Evolutionary conservation across 176 grass and related monocot genomes (phyloP).

Genomic region (Puya raimondii): DNA sequence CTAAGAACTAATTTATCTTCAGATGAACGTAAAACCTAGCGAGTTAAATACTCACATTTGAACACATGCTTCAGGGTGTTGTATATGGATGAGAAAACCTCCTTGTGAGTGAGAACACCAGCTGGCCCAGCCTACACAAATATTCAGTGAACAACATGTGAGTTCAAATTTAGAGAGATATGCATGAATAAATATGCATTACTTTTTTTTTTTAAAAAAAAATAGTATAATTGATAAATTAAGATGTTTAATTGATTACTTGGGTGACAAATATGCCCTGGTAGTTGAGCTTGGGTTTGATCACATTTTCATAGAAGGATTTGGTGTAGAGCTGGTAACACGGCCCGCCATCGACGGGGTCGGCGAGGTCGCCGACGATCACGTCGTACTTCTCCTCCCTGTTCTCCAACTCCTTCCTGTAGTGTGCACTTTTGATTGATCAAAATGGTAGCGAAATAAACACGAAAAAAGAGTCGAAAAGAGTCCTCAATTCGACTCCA

Average conservation of each 20-base stretch:
- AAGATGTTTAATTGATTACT: background rate
- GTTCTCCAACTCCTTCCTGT: slow-evolving; percentile 17
- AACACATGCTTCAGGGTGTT: slow-evolving; percentile 71
- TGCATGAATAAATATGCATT: background rate
- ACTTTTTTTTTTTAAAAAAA: background rate
- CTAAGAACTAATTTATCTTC: background rate
- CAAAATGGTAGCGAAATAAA: background rate
- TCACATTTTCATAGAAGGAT: slow-evolving; percentile 21
- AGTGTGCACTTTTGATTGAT: background rate
- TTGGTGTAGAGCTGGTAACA: slow-evolving; percentile 25
- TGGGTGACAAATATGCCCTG: slow-evolving; percentile 21
- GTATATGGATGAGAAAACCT: slow-evolving; percentile 78
- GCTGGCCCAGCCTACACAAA: slow-evolving; percentile 55
- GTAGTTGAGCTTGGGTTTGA: slow-evolving; percentile 18
- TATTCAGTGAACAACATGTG: background rate
- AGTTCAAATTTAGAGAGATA: background rate
- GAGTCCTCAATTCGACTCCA: background rate
- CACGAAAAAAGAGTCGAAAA: background rate
- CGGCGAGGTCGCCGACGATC: slow-evolving; percentile 17
- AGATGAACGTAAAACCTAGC: background rate
- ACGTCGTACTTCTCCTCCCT: slow-evolving; percentile 17
- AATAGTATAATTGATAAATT: background rate
- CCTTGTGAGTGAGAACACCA: slow-evolving; percentile 56
- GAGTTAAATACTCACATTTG: slow-evolving; percentile 37
- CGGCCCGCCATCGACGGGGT: slow-evolving; percentile 18